These are phyloP conservation scores for Adansonia digitata DNA, from an alignment of 345 rosid genomes.

Conservation along the genomic window DNA sequence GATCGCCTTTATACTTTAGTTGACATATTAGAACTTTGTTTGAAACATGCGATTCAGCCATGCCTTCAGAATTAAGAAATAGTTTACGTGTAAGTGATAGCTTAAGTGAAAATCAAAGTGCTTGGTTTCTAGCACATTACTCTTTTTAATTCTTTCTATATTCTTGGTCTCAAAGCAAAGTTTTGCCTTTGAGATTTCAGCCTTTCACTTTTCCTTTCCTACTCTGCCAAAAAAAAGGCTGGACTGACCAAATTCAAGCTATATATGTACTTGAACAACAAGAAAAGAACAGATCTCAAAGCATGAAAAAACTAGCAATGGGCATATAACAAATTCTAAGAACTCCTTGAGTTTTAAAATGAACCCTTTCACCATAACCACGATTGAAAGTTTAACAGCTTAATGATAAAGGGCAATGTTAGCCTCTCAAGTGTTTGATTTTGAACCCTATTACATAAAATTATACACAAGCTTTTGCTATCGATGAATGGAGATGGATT, in stretches of 20 bases:
- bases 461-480: neutral
- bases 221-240: neutral
- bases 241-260: neutral
- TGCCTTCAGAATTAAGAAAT: neutral
- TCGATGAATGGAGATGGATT: neutral
- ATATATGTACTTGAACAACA: neutral
- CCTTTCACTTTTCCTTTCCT: neutral
- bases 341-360: no score
- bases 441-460: neutral
- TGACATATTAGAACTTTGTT: neutral
- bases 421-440: neutral
- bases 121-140: neutral
- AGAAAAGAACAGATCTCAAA: neutral
- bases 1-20: neutral
- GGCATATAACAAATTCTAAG: no score
- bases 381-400: neutral
- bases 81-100: neutral
- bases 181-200: neutral
- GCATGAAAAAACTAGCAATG: neutral
- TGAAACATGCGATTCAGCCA: neutral
- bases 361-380: no score
- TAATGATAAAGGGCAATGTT: neutral
- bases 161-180: constrained; percentile 9
- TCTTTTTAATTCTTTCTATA: neutral
- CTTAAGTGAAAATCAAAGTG: neutral